Base-by-base conservation (phyloP, 139 green algal genomes). In the Pseudopediastrum boryanum region DNA sequence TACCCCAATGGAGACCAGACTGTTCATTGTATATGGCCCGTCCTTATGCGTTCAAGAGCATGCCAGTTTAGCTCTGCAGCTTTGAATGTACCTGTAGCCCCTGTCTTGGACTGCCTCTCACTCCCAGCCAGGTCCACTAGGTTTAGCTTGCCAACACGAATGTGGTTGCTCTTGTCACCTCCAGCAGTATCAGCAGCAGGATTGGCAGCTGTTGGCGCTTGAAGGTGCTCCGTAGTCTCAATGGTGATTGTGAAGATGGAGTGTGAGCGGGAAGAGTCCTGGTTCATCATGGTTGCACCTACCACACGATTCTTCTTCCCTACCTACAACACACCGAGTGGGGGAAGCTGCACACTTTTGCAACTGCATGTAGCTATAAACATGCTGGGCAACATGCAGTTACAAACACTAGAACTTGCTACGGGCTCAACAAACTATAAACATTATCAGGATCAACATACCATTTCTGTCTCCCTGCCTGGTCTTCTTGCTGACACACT, bases 51-150 rank as follows among this genome's bases (percentile, higher is more conserved):
- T n/a, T n/a, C n/a, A n/a, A n/a, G n/a, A n/a, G n/a, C n/a, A n/a
- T n/a, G n/a, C n/a, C n/a, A n/a, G n/a, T n/a, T n/a, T n/a, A n/a
- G n/a, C n/a, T n/a, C n/a, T n/a, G n/a, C n/a, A n/a, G n/a, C n/a
- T n/a, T n/a, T n/a, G n/a, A n/a, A n/a, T n/a, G n/a, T n/a, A 89
- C 91, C 91, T 75, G 90, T 93, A 33, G 85, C 88, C 25, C 88
- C 89, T 19, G 85, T 94, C 82, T 98, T 98, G 70, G 91, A 94
- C 77, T 97, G 92, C 19, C 96, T 79, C 89, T 99, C 96, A 64
- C 86, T 95, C 59, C 96, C 96, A 9, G 96, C 96, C 56, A 99
- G 83, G 85, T 99, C 96, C 67, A 98, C 96, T 72, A 99, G 81
- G 83, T 95, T 94, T 33, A 99, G 92, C 89, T 97, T 98, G 67